Evolutionary conservation across 805 yeast genomes (phyloP).

Genomic region (Starmerella sirachaensis): DNA sequence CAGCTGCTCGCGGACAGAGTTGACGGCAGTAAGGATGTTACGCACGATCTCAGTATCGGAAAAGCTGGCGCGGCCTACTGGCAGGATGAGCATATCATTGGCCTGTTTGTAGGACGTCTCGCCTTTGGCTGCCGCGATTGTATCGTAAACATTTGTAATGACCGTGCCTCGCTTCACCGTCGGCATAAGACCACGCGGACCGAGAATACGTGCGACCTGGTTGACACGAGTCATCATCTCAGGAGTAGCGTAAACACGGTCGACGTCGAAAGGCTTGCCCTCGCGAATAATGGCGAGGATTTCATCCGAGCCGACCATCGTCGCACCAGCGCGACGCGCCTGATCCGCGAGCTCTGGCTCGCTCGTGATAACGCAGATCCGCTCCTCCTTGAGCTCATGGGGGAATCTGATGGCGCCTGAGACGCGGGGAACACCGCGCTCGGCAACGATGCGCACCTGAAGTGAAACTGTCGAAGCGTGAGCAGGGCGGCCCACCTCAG

Average conservation of each 20-base stretch:
- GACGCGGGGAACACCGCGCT: conserved; percentile 65
- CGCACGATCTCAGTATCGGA: conserved; percentile 61
- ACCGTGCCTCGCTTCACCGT: conserved; percentile 77
- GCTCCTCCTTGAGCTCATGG: conserved; percentile 52
- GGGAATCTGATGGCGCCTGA: conserved; percentile 64
- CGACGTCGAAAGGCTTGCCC: conserved; percentile 37
- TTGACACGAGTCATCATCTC: conserved; percentile 53
- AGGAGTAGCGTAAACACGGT: conserved; percentile 75
- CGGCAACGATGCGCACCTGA: conserved; percentile 53
- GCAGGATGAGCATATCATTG: conserved; percentile 45
- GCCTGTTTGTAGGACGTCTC: conserved; percentile 70
- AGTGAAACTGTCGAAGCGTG: conserved; percentile 59
- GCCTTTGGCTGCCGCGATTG: conserved; percentile 49
- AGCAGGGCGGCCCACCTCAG: conserved; percentile 76
- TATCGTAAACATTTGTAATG: conserved; percentile 44
- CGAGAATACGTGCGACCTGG: conserved; percentile 68
- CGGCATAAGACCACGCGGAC: conserved; percentile 87
- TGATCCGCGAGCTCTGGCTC: conserved; percentile 40
- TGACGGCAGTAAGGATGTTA: conserved; percentile 56
- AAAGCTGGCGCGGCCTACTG: conserved; percentile 69
- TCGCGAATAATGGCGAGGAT: conserved; percentile 45
- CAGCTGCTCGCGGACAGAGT: conserved; percentile 42
- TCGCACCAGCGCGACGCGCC: conserved; percentile 50
- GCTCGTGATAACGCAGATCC: conserved; percentile 56
- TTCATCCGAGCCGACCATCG: conserved; percentile 59